Base-by-base conservation (phyloP, 2,329 filamentous ascomycete species). In the Ascochyta rabiei region DNA sequence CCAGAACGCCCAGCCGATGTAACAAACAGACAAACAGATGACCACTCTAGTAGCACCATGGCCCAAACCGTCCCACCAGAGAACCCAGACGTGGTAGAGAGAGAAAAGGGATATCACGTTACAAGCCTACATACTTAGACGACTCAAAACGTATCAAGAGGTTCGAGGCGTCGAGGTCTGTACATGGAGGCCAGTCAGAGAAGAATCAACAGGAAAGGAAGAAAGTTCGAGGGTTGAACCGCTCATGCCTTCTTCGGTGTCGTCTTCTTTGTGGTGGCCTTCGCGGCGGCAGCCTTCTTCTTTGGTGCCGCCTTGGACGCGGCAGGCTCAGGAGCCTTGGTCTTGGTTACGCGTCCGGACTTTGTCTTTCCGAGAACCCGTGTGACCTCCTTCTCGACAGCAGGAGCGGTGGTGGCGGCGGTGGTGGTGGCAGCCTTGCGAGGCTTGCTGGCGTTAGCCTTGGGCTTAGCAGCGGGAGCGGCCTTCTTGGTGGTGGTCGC, bases 261-360 rank as follows among this genome's bases (percentile, higher is more conserved):
- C 9, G 76, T 73, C 73, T 81, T 80, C 71, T 72, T 76, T 62
- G 82, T 83, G 55, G 80, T 67, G 6, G 79, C 70, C 68, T 73
- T 81, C 71, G 62, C 47, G 9, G 69, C 56, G 21, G 66, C 61
- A 15, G 77, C 72, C 63, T 71, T 73, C 72, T 80, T 80, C 57
- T 63, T 67, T 35, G 52, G 21, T 23, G 56, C 47, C 16, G 58
- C 51, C 50, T 59, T 65, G 37, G 66, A 44, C 41, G 59, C 59
- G n/a, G 62, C 63, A 57, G 69, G 67, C 60, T 68, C 68, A 76
- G 72, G 81, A 53, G 80, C 78, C 33, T 81, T 79, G 21, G 82
- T 80, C 86, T 95, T 96, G 68, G 88, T 86, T 68, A 96, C 89
- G 65, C 91, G 89, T 43, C 91, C 91, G 48, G 90, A 88, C 85